Conservation (phyloP, 75 land plant species). For the Cunninghamia lanceolata region DNA sequence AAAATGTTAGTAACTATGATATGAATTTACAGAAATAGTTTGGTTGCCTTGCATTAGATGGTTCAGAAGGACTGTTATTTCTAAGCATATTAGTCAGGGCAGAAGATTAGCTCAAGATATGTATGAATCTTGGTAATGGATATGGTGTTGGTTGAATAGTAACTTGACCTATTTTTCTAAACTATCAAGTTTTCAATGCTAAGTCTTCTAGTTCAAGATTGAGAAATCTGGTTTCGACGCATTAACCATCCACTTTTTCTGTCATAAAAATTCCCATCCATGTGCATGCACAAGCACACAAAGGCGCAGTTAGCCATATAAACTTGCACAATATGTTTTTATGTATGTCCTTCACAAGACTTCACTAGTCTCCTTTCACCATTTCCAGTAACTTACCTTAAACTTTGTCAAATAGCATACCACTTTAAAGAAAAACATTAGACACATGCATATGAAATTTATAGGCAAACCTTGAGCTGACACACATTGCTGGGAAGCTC, state of each 20-base stretch:
- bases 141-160: background rate
- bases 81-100: background rate
- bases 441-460: background rate
- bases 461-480: slow-evolving; percentile 11
- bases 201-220: background rate
- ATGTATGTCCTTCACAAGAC: background rate
- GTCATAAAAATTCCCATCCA: background rate
- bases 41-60: too few relatives aligned
- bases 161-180: background rate
- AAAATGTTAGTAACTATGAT: too few relatives aligned
- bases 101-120: background rate
- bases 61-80: background rate
- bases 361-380: background rate
- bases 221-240: background rate
- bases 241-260: background rate
- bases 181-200: background rate
- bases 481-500: slow-evolving; percentile 11
- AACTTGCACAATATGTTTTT: background rate
- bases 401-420: background rate
- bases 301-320: background rate
- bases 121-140: background rate
- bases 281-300: background rate
- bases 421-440: background rate
- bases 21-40: too few relatives aligned
- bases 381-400: background rate